These are phyloP conservation scores for Cutaneotrichosporon sp. DNA, from an alignment of 1,284 basidiomycete genomes.

Conservation along the genomic window DNA sequence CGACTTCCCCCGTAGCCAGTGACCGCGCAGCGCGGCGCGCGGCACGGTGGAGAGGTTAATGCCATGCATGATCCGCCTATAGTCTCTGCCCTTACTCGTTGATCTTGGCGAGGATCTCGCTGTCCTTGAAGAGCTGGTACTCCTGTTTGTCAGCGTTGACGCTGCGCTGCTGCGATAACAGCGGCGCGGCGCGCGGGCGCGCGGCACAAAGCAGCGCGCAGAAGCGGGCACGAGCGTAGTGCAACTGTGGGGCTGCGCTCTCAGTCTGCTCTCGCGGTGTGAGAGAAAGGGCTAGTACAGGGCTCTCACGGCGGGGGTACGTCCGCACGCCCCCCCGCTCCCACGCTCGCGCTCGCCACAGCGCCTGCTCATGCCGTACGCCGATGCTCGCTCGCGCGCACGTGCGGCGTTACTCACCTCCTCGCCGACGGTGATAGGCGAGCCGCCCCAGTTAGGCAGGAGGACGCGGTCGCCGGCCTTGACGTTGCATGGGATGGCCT, in stretches of 20 bases:
- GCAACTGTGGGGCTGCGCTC: no score
- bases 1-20: no score
- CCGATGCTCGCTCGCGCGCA: not conserved
- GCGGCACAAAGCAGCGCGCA: no score
- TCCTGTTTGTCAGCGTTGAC: constrained; percentile 56
- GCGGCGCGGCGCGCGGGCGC: no score
- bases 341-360: not conserved
- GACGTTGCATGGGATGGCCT: constrained; percentile 70
- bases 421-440: constrained; percentile 91
- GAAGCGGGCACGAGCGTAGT: no score
- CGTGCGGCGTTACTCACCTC: constrained; percentile 59
- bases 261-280: no score
- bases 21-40: no score
- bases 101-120: constrained; percentile 95
- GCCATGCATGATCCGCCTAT: constrained; percentile 9
- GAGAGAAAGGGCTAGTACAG: no score
- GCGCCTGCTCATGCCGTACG: no score
- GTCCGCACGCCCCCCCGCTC: not conserved
- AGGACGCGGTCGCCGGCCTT: constrained; percentile 88
- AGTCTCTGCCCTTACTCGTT: constrained; percentile 59
- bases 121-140: constrained; percentile 90
- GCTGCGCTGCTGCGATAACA: not conserved
- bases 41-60: constrained; percentile 5
- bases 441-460: constrained; percentile 93
- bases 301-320: not conserved